These are phyloP conservation scores for Dunaliella primolecta DNA, from an alignment of 139 green algal genomes.

Conservation along the genomic window DNA sequence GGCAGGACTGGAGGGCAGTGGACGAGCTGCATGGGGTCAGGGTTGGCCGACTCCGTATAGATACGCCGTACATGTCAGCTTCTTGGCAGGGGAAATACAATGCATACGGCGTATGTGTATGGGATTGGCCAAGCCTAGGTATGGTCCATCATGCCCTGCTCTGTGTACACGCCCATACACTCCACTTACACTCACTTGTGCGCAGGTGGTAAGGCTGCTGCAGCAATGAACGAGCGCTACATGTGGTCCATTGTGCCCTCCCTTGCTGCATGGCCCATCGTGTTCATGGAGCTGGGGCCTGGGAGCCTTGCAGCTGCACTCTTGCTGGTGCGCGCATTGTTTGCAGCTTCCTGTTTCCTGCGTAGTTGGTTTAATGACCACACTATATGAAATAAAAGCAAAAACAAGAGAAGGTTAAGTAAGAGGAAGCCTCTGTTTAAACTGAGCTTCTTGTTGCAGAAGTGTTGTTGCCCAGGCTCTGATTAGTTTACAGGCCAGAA, in stretches of 20 bases:
- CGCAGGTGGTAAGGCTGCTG: neutral
- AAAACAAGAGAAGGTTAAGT: too few relatives aligned
- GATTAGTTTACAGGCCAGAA: too few relatives aligned
- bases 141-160: too few relatives aligned
- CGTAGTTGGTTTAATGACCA: too few relatives aligned
- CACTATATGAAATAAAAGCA: too few relatives aligned
- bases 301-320: slow-evolving; percentile 29
- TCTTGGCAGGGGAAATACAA: slow-evolving; percentile 49
- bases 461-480: too few relatives aligned
- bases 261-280: slow-evolving; percentile 74
- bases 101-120: neutral
- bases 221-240: slow-evolving; percentile 46
- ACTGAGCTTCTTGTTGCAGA: too few relatives aligned
- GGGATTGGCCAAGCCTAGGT: neutral
- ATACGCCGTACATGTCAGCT: slow-evolving; percentile 72
- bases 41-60: slow-evolving; percentile 63
- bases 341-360: neutral
- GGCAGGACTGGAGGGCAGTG: too few relatives aligned
- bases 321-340: slow-evolving; percentile 23
- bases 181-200: neutral
- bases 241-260: slow-evolving; percentile 78
- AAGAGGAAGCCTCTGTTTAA: too few relatives aligned
- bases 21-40: too few relatives aligned
- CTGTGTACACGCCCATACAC: too few relatives aligned
- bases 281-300: slow-evolving; percentile 49